Evolutionary conservation across 108 stramenopile species (phyloP).

Genomic region (Aurantiochytrium sp.): DNA sequence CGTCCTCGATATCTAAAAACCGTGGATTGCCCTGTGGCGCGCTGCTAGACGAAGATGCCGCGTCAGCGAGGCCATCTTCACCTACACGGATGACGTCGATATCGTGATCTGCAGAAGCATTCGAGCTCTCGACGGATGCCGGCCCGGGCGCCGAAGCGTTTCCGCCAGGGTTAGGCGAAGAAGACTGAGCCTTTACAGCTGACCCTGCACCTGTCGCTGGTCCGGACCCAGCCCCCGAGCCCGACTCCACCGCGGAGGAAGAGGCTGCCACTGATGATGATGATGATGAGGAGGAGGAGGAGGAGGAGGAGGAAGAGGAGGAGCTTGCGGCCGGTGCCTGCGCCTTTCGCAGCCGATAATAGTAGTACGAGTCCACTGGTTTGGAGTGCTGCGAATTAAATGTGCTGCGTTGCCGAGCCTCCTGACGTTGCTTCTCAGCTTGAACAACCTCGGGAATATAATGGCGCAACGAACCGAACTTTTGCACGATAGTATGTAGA

Average conservation of each 20-base stretch:
- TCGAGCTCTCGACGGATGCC: background rate
- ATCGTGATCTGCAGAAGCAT: background rate
- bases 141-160: too few relatives aligned
- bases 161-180: too few relatives aligned
- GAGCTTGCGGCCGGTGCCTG: background rate
- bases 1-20: background rate
- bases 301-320: background rate
- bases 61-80: background rate
- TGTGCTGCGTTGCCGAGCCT: background rate
- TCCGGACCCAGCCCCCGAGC: too few relatives aligned
- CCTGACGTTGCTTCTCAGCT: background rate
- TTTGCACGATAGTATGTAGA: slow-evolving; percentile 65
- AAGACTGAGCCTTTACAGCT: too few relatives aligned
- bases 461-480: slow-evolving; percentile 63
- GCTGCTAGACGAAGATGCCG: background rate
- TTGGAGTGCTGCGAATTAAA: background rate
- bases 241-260: too few relatives aligned
- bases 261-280: too few relatives aligned
- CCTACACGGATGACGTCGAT: background rate
- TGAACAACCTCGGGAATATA: slow-evolving; percentile 30
- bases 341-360: background rate
- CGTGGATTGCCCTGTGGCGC: background rate
- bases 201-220: too few relatives aligned
- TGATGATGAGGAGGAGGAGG: too few relatives aligned
- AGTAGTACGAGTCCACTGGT: background rate